Evolutionary conservation across 176 grass and related monocot genomes (phyloP).

Genomic region (Ensete glaucum): DNA sequence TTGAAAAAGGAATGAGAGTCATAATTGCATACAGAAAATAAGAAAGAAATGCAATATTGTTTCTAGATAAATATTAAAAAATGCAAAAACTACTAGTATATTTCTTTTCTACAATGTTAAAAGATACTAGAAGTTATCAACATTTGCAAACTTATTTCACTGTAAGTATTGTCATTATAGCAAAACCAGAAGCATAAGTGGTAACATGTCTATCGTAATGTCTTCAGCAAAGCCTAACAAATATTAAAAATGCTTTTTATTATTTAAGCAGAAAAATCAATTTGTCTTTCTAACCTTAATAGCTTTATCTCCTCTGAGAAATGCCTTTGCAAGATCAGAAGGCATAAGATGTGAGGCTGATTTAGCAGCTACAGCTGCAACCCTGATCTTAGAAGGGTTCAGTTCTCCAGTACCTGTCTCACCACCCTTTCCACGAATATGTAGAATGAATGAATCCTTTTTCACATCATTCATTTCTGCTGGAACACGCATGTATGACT

Average conservation of each 20-base stretch:
- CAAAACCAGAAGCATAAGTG: no score
- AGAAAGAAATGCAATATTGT: no score
- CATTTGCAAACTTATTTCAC: no score
- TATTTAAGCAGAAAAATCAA: no score
- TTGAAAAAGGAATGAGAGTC: no score
- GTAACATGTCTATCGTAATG: no score
- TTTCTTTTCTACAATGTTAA: no score
- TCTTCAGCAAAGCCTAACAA: background rate
- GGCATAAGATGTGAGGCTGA: conserved; percentile 79
- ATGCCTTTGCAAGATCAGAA: conserved; percentile 60
- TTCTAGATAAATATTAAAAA: no score
- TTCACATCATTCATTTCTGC: conserved; percentile 72
- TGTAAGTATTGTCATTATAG: no score
- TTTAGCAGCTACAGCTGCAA: conserved; percentile 63
- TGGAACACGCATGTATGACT: conserved; percentile 55
- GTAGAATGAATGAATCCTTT: conserved; percentile 69
- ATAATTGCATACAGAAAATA: no score
- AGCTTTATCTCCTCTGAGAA: conserved; percentile 63
- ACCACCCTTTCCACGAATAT: conserved; percentile 53
- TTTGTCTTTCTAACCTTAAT: conserved; percentile 40
- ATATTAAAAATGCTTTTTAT: background rate
- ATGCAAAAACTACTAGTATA: no score
- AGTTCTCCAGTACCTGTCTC: conserved; percentile 34
- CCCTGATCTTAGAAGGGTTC: conserved; percentile 51
- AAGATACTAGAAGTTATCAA: no score